A percentile compares a stretch with the other conserved stretches of the same genome.
These are phyloP conservation scores for Hygrocybe coccinea DNA, from an alignment of 768 basidiomycete species.

Conservation along the genomic window DNA sequence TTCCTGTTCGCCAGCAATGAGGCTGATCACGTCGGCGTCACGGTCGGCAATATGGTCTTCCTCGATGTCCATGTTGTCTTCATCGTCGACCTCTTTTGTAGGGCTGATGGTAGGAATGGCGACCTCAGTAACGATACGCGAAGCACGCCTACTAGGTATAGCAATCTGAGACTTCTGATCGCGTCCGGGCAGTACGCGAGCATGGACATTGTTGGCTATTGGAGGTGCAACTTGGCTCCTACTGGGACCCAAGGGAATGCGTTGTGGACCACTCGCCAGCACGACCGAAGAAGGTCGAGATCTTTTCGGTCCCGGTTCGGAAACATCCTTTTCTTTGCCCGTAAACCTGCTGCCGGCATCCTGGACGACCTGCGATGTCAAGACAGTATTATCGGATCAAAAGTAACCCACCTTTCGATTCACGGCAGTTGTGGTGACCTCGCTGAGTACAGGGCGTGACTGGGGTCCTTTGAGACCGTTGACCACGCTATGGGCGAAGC, in stretches of 20 bases:
- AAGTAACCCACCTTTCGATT: conserved; percentile 61
- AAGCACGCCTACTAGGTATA: conserved; percentile 33
- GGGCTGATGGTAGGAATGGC: conserved; percentile 24
- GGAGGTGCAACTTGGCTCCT: conserved; percentile 43
- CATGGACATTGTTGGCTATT: conserved; percentile 38
- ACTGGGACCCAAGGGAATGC: conserved; percentile 62
- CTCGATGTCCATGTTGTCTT: conserved; percentile 47
- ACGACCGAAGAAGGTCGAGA: conserved; percentile 60
- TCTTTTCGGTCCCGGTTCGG: conserved; percentile 55
- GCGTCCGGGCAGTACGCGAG: conserved; percentile 28
- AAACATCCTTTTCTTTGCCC: conserved; percentile 61
- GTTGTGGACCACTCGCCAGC: conserved; percentile 36
- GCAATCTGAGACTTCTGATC: conserved; percentile 17
- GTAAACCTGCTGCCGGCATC: conserved; percentile 44
- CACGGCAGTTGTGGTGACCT: conserved; percentile 73
- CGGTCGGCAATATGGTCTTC: conserved; percentile 28
- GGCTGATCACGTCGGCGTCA: conserved; percentile 35
- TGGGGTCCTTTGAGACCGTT: conserved; percentile 50
- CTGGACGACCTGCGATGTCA: conserved; percentile 26
- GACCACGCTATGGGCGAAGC: conserved; percentile 39
- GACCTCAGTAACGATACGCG: conserved; percentile 42
- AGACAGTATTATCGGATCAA: background rate
- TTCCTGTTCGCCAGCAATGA: conserved; percentile 49
- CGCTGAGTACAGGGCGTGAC: conserved; percentile 70
- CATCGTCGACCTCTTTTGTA: conserved; percentile 29